Conservation (phyloP, 2,329 filamentous ascomycete genomes). For the Aspergillus vadensis region DNA sequence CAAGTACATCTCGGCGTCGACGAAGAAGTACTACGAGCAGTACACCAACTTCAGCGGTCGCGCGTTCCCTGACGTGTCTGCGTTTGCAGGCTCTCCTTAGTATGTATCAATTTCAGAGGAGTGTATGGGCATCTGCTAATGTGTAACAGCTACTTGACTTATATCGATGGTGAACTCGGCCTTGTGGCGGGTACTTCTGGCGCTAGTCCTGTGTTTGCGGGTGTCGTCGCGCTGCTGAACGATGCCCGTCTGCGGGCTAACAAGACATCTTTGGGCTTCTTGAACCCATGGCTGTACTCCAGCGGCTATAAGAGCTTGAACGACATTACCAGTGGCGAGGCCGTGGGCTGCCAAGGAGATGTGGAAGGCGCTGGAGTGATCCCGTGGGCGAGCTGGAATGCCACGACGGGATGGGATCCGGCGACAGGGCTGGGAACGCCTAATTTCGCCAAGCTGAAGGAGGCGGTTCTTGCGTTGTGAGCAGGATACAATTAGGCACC, state of each 20-base stretch:
- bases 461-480: background rate
- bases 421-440: constrained; percentile 44
- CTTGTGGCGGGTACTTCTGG: background rate
- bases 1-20: constrained; percentile 12
- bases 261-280: constrained; percentile 54
- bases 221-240: background rate
- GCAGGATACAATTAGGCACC: too few relatives aligned
- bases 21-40: constrained; percentile 44
- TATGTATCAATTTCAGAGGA: constrained; percentile 36
- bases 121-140: background rate
- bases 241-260: constrained; percentile 31
- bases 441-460: constrained; percentile 6
- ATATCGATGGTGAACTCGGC: background rate
- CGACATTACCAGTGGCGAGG: constrained; percentile 45
- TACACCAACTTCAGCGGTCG: constrained; percentile 55
- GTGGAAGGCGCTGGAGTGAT: constrained; percentile 26
- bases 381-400: constrained; percentile 33
- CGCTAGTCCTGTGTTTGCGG: constrained; percentile 1
- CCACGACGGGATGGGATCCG: constrained; percentile 44
- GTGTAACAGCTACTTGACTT: background rate
- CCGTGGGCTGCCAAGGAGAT: constrained; percentile 38
- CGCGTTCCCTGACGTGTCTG: constrained; percentile 61
- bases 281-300: constrained; percentile 61
- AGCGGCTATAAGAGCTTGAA: constrained; percentile 51
- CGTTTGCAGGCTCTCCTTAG: constrained; percentile 53